Percentiles rank a stretch among this genome's conserved stretches.
Conservation (phyloP, 2,329 filamentous ascomycete species). For the Knufia fluminis region DNA sequence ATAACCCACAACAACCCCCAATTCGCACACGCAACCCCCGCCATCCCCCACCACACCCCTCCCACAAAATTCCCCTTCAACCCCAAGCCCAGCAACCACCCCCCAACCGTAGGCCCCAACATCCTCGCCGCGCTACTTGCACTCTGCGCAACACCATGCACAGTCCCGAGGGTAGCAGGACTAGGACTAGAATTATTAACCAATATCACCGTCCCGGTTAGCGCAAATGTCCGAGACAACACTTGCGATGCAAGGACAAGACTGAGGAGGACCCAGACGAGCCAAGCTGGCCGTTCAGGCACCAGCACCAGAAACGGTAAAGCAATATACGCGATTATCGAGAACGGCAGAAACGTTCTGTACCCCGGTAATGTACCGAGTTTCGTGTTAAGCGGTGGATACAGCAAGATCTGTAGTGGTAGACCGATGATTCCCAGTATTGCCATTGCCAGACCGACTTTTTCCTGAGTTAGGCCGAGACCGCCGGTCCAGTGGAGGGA, state of each 20-base stretch:
- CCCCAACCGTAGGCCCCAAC: conserved; percentile 46
- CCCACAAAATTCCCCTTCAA: conserved; percentile 47
- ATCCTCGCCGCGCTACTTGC: conserved; percentile 46
- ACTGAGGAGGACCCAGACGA: conserved; percentile 57
- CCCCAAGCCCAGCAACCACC: conserved; percentile 46
- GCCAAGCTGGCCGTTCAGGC: conserved; percentile 42
- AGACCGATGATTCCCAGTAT: conserved; percentile 70
- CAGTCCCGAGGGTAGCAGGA: conserved; percentile 46
- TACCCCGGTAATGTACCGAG: conserved; percentile 62
- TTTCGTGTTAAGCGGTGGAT: conserved; percentile 56
- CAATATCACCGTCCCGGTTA: conserved; percentile 51
- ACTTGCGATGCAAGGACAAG: conserved; percentile 60
- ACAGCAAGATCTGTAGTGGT: conserved; percentile 59
- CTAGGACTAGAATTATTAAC: conserved; percentile 54
- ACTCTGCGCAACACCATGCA: conserved; percentile 52
- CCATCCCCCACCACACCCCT: conserved; percentile 49
- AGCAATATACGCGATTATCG: conserved; percentile 60
- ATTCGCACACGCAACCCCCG: conserved; percentile 46
- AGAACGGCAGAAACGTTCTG: conserved; percentile 59
- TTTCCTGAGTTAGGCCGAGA: conserved; percentile 60
- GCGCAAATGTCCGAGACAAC: conserved; percentile 59
- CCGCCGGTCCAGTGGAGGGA: conserved; percentile 59
- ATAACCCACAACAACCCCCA: conserved; percentile 52
- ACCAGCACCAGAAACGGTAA: conserved; percentile 64
- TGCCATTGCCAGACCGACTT: conserved; percentile 69